Conservation (phyloP, 2,329 filamentous ascomycete genomes). For the Amphichorda felina region DNA sequence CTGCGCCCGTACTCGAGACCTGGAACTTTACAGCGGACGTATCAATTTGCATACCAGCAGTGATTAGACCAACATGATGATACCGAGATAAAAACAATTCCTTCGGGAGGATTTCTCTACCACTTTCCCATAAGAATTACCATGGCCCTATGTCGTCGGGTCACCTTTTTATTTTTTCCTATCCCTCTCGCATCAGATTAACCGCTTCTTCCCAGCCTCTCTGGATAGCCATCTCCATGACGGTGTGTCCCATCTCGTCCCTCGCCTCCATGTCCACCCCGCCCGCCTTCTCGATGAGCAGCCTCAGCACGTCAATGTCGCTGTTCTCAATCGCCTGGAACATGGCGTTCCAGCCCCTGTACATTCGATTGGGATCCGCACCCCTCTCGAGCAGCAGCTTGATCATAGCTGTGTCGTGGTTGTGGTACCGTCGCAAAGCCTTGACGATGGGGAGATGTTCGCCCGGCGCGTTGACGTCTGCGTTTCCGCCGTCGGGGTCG, state of each 20-base stretch:
- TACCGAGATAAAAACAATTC: no score
- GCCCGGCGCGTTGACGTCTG: constrained; percentile 54
- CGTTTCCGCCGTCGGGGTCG: constrained; percentile 37
- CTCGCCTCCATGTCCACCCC: constrained; percentile 37
- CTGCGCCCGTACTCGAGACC: no score
- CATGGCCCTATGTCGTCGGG: no score
- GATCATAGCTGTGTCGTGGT: constrained; percentile 46
- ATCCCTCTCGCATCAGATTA: constrained; percentile 23
- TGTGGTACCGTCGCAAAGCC: constrained; percentile 46
- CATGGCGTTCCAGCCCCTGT: constrained; percentile 53
- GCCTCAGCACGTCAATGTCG: constrained; percentile 37
- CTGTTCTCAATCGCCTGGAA: constrained; percentile 56
- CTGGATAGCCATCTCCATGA: constrained; percentile 45
- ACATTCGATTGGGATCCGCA: constrained; percentile 56
- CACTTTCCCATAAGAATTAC: no score
- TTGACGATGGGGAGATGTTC: constrained; percentile 64
- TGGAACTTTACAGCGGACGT: no score
- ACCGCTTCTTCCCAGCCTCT: constrained; percentile 47
- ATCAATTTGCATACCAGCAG: no score
- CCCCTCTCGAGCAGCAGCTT: constrained; percentile 51
- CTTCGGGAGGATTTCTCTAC: no score
- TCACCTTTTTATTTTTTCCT: no score
- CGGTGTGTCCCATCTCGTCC: constrained; percentile 41
- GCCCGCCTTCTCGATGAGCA: constrained; percentile 33
- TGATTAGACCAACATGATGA: no score